Evolutionary conservation across 2,329 filamentous ascomycete genomes (phyloP), one percentile per base, ranked within the genome.

Genomic region (Lasiodiplodia theobromae): DNA sequence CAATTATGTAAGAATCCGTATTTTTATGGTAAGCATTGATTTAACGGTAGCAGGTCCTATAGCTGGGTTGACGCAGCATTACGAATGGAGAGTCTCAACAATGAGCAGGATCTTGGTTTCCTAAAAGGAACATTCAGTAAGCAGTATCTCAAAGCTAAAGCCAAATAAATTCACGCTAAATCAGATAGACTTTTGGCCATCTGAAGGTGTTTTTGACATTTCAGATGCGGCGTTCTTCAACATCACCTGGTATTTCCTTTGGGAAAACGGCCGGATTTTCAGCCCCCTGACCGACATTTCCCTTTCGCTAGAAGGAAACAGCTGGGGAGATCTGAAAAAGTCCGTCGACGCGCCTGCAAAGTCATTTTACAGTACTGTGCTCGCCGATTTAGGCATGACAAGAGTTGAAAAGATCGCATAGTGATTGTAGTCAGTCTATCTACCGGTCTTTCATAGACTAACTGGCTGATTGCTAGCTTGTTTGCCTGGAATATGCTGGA

Each of bases 291-390:
- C n/a, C 6, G 44, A 47, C 44, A 8, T 21, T n/a, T 18, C n/a
- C 8, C n/a, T 21, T 21, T 31, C 31, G 31, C 31, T 18, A 21
- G 18, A 21, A 8, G 2, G 44, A 47, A 2, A 21, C 12, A 21
- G 7, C 18, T n/a, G n/a, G 44, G 18, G n/a, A 47, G n/a, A 47
- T n/a, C n/a, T 18, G 44, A 21, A 21, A 21, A 58, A 12, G n/a
- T 58, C 37, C 11, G 37, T 18, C 28, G 54, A 58, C 34, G 8
- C 21, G 18, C 54, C 40, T 14, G 34, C 54, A 8, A 58, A 58
- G 18, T 31, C 54, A 1, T 40, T 58, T 31, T 58, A 58, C 54
- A 58, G 54, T 21, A 58, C 54, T 12, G 21, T 58, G 2, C 54
- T 58, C 8, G 54, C 37, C 54, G 54, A 58, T 31, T n/a, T 58